Base-by-base conservation (phyloP, 352 stramenopile species). In the Phytophthora litchii region DNA sequence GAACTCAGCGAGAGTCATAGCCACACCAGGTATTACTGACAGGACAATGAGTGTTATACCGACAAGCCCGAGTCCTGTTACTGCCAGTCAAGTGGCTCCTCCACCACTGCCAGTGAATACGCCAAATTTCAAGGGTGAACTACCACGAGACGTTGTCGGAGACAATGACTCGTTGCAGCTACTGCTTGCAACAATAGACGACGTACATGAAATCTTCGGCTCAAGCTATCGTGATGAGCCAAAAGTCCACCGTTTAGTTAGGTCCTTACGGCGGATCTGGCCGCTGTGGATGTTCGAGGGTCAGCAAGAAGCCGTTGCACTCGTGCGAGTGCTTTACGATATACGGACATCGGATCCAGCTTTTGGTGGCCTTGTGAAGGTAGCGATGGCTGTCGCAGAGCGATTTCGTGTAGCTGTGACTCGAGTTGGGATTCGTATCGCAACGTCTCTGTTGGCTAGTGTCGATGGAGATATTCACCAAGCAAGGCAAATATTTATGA, bases 211-310 rank as follows among this genome's bases (percentile, higher is more conserved):
- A 6, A 77, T 86, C 2, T 87, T 94, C 23, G 80, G 80, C 1
- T 66, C 74, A 4, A 80, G 64, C 42, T 89, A 86, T 55, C 62
- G 70, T 5, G 71, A 90, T 36, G 82, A 92, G 27, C 61, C 84
- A 0, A 83, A 79, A 19, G 73, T 86, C 11, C 84, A 94, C 27
- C 80, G 82, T 8, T 45, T 94, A 9, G 72, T 89, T 34, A 56
- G 68, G 4, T 72, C 61, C 16, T 52, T 94, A 44, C 67, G 67
- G 10, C 71, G 74, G 36, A 52, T 92, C 35, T 93, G 84, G 84
- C 80, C 84, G 5, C 53, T 88, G 45, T 93, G 84, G 82, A 91
- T 93, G 78, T 78, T 84, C 40, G 79, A 88, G 38, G 75, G 74
- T 3, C 71, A 80, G 31, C 76, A 86, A 38, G 84, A 93, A 52